phyloP scores from a whole-genome alignment of 2,329 filamentous ascomycete species.

The Colletotrichum karsti region DNA sequence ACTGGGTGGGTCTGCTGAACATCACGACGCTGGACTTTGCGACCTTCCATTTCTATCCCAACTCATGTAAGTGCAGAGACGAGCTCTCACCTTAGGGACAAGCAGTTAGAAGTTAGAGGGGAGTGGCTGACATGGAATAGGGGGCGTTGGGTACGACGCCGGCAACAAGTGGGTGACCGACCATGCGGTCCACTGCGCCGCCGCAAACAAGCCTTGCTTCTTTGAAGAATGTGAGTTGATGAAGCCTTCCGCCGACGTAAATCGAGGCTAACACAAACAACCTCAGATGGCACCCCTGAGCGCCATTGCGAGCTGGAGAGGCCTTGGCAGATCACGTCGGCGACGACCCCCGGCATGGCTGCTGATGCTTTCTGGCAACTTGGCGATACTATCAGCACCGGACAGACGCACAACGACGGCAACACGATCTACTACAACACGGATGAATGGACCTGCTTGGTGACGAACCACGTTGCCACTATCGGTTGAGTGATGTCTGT shows the following conservation, averaged over 20 bases:
- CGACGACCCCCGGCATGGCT: constrained; percentile 40
- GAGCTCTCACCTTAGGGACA: accelerated
- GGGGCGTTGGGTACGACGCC: constrained; percentile 20
- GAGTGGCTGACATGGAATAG: constrained; percentile 11
- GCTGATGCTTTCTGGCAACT: constrained; percentile 51
- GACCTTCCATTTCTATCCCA: constrained; percentile 41
- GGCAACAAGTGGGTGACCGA: constrained; percentile 33
- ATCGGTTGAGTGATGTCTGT: neutral
- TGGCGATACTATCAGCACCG: constrained; percentile 49
- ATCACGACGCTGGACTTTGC: constrained; percentile 61
- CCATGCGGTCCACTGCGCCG: constrained; percentile 37
- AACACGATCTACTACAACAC: constrained; percentile 54
- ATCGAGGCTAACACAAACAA: neutral
- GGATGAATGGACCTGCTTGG: constrained; percentile 51
- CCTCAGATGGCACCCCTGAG: constrained; percentile 33
- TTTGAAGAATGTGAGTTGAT: constrained; percentile 42
- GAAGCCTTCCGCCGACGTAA: neutral
- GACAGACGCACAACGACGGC: constrained; percentile 51
- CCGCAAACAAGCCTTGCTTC: constrained; percentile 39
- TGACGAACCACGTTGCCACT: constrained; percentile 49
- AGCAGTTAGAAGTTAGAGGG: neutral
- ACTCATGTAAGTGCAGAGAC: constrained; percentile 33
- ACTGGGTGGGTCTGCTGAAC: constrained; percentile 59
- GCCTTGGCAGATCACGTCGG: constrained; percentile 51
- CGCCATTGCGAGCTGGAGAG: constrained; percentile 51